Conservation (phyloP, 2,329 filamentous ascomycete species). For the Ambrosiella cleistominuta region DNA sequence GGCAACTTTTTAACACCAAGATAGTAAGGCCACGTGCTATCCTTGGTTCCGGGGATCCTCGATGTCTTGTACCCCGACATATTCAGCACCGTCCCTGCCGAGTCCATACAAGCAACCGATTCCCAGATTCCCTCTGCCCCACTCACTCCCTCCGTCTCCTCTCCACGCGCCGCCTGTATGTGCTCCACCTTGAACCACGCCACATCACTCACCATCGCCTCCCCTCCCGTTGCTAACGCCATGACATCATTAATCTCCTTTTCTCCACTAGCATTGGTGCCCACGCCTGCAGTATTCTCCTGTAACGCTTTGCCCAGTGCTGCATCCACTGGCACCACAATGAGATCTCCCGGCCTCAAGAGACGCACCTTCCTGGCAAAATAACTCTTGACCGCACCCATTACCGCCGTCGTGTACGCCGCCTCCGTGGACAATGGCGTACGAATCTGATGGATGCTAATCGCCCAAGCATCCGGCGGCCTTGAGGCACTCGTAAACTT, state of each 20-base stretch:
- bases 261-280: constrained; percentile 25
- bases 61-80: constrained; percentile 78
- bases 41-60: constrained; percentile 56
- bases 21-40: constrained; percentile 79
- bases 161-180: constrained; percentile 39
- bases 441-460: constrained; percentile 74
- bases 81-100: constrained; percentile 71
- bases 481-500: constrained; percentile 37
- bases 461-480: constrained; percentile 50
- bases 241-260: constrained; percentile 56
- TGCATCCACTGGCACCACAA: constrained; percentile 79
- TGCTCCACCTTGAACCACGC: constrained; percentile 89
- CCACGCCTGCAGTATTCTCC: constrained; percentile 37
- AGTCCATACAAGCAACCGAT: constrained; percentile 70
- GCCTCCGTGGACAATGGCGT: constrained; percentile 79
- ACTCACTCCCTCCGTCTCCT: constrained; percentile 34
- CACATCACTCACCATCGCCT: constrained; percentile 36
- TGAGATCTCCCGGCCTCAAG: constrained; percentile 70
- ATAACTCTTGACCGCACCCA: constrained; percentile 72
- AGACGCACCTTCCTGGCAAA: constrained; percentile 72
- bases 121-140: constrained; percentile 55
- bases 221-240: constrained; percentile 22
- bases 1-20: constrained; percentile 56
- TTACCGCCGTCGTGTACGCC: constrained; percentile 66
- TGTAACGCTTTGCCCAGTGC: constrained; percentile 67